These are phyloP conservation scores for Aphanomyces cochlioides DNA, from an alignment of 352 stramenopile species.

Conservation along the genomic window DNA sequence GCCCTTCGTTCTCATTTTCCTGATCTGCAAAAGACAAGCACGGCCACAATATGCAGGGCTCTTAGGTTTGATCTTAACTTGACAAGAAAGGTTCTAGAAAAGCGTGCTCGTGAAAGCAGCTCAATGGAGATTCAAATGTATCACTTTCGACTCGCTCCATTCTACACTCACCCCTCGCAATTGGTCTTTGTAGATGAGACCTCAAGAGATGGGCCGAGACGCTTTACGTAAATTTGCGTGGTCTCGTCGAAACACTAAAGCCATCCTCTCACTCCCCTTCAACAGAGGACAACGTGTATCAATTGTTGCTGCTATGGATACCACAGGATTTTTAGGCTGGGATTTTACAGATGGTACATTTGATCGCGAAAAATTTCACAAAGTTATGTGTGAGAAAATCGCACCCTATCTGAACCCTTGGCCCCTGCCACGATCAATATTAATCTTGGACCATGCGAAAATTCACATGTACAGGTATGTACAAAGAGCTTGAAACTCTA, in stretches of 20 bases:
- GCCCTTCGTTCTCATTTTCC: slow-evolving; percentile 23
- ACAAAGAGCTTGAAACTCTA: no score
- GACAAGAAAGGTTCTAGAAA: slow-evolving; percentile 27
- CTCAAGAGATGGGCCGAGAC: slow-evolving; percentile 15
- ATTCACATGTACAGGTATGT: no score
- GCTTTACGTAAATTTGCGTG: slow-evolving; percentile 3
- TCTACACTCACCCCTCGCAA: slow-evolving; percentile 29
- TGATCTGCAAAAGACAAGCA: slow-evolving; percentile 10
- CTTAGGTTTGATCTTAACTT: slow-evolving; percentile 35
- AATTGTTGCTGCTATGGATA: slow-evolving; percentile 32
- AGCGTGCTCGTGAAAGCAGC: slow-evolving; percentile 7
- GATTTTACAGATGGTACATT: slow-evolving; percentile 32
- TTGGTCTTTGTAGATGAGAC: slow-evolving; percentile 32
- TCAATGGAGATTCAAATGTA: slow-evolving; percentile 24
- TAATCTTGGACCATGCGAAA: no score
- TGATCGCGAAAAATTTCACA: slow-evolving; percentile 31
- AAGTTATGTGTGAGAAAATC: slow-evolving; percentile 31
- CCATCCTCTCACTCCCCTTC: slow-evolving; percentile 28
- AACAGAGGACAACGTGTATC: slow-evolving; percentile 29
- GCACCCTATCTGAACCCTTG: slow-evolving; percentile 35
- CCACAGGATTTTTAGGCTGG: slow-evolving; percentile 30
- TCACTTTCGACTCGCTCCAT: slow-evolving; percentile 12
- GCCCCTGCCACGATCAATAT: slow-evolving; percentile 32
- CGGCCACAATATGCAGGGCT: slow-evolving; percentile 31
- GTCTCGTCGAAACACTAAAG: slow-evolving; percentile 22